Percentiles rank a stretch among this genome's conserved stretches.
These are phyloP conservation scores for Dothistroma pini DNA, from an alignment of 2,329 filamentous ascomycete species.

Conservation along the genomic window DNA sequence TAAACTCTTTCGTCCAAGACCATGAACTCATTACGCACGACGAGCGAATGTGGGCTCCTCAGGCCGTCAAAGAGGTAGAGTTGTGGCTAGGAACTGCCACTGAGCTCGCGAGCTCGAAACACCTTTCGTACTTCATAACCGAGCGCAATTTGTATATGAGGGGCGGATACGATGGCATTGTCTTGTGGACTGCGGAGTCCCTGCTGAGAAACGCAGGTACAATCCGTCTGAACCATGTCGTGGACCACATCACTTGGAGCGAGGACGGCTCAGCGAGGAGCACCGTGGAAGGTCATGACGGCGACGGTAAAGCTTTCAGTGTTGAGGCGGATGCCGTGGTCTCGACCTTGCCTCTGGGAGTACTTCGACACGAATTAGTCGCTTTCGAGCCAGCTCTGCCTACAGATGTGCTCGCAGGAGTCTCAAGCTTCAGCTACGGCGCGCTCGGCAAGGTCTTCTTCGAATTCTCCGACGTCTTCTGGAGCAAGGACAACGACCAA, in stretches of 20 bases:
- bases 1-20: constrained; percentile 40
- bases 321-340: constrained; percentile 40
- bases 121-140: constrained; percentile 44
- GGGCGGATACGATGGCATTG: constrained; percentile 44
- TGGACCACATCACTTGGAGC: constrained; percentile 41
- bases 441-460: constrained; percentile 45
- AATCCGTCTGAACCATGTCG: constrained; percentile 39
- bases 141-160: constrained; percentile 47
- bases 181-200: constrained; percentile 41
- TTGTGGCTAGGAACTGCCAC: constrained; percentile 44
- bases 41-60: constrained; percentile 44
- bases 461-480: constrained; percentile 44
- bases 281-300: constrained; percentile 27
- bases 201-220: constrained; percentile 34
- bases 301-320: constrained; percentile 24
- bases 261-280: constrained; percentile 29
- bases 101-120: constrained; percentile 42
- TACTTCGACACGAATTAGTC: constrained; percentile 40
- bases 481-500: constrained; percentile 46
- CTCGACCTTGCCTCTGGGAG: constrained; percentile 41
- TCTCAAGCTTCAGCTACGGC: constrained; percentile 41
- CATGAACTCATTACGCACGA: constrained; percentile 43
- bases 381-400: constrained; percentile 40
- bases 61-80: constrained; percentile 44
- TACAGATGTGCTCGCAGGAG: constrained; percentile 35